Evolutionary conservation across 23 red algal species (phyloP), one percentile per base, ranked within the genome.

Genomic region (Cyanidiococcus yangmingshanensis): DNA sequence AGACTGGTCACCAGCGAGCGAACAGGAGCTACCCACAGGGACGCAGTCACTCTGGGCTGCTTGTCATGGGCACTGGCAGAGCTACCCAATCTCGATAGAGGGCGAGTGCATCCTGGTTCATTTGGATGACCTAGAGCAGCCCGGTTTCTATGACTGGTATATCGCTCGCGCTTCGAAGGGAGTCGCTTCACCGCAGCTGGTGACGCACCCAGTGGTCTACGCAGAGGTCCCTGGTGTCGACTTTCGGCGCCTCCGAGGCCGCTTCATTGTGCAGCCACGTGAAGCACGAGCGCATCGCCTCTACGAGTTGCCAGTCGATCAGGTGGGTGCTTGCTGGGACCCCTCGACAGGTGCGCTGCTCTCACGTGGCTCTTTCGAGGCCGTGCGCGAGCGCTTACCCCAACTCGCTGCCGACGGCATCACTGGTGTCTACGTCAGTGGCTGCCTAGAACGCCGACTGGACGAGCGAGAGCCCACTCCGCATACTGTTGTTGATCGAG

Each of bases 131-230:
- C 90, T 97, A 51, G 59, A 84, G 63, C 84, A 79, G 41, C 83
- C 86, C 17, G 93, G 93, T 59, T 97, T 74, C 68, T 97, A 91
- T 59, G 93, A 97, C 68, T 97, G 93, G 93, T 80, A 86, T 59
- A 77, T 97, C 68, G 93, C 82, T 1, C 76, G 38, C 32, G 57
- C 59, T 32, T 37, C 34, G 24, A 50, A 51, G 1, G 58, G 31
- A 24, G 25, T 39, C 0, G 57, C 18, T 2, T 17, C 38, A 16
- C 38, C 27, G 24, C 26, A 17, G 38, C n/a, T 24, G 1, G 34
- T 76, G 35, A 38, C 34, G 24, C 40, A 59, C 39, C 84, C 90
- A 16, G 59, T 86, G 16, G 79, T 79, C 1, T 85, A 82, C 27
- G 80, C 76, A 30, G 90, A 85, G 39, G 59, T 74, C 16, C 41